Evolutionary conservation across 306 rosid genomes (phyloP).

Genomic region (Quercus ilex): DNA sequence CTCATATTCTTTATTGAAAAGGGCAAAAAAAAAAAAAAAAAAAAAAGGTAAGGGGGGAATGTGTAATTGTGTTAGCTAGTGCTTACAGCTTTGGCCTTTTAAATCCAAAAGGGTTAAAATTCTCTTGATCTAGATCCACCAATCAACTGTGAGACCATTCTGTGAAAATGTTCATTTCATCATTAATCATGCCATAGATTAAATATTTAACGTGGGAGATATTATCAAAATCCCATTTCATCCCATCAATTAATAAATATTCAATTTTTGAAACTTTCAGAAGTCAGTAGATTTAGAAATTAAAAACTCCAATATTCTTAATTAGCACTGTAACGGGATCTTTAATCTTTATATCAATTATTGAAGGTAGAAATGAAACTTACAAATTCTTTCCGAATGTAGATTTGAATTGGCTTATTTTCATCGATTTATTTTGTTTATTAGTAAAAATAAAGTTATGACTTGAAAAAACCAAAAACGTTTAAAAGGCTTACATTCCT

Average conservation of each 20-base stretch:
- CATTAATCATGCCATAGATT: constrained; percentile 12
- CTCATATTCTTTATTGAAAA: not conserved
- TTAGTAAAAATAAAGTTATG: too few relatives aligned
- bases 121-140: constrained; percentile 66
- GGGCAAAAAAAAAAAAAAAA: not conserved
- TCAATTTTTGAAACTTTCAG: not conserved
- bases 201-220: not conserved
- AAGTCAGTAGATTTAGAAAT: too few relatives aligned
- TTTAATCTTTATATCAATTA: too few relatives aligned
- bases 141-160: constrained; percentile 21
- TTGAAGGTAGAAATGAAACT: too few relatives aligned
- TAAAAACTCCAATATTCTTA: too few relatives aligned
- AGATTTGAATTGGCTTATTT: too few relatives aligned
- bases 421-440: too few relatives aligned
- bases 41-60: not conserved
- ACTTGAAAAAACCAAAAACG: too few relatives aligned
- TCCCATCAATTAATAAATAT: not conserved
- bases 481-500: too few relatives aligned
- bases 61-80: not conserved
- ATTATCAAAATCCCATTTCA: not conserved
- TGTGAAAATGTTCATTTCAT: constrained; percentile 11
- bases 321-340: too few relatives aligned
- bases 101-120: constrained; percentile 16
- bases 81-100: constrained; percentile 20
- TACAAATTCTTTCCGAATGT: too few relatives aligned